Base-by-base conservation (phyloP, 2,329 filamentous ascomycete species). In the Trichothecium sympodiale region DNA sequence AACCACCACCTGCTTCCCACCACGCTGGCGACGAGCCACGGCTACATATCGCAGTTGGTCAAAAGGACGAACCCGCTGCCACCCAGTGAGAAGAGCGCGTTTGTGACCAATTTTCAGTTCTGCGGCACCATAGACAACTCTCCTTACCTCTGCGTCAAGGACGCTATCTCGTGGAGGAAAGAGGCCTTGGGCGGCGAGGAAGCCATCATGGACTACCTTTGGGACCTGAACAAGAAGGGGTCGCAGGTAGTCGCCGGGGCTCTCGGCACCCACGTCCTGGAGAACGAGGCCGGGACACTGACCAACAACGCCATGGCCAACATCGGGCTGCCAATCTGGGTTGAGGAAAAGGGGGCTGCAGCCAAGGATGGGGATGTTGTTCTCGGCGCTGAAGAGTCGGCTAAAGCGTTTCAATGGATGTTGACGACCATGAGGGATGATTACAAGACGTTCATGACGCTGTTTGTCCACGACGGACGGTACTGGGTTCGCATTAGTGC, bases 1-100 rank as follows among this genome's bases (percentile, higher is more conserved):
- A 87, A 93, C 55, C 89, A 95, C 54, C 61, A 65, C 33, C 57
- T 93, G 30, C 75, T 95, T 29, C 71, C 77, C 12, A 78, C 78
- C 3, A 80, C 84, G 0, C 55, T 93, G 20, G 83, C 86, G 0
- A 94, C 86, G 0, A 86, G 80, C 28, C 83, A 88, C 54, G 83
- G 85, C 0, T 94, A 84, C 55, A 51, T 71, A 1, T 67, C 83
- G 38, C 23, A 17, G 25, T 41, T 10, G 50, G 59, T 8, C 47
- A 45, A 25, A 59, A 17, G 34, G 13, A 20, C 20, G 9, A 31
- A 36, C 27, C 63, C 67, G n/a, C 49, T 71, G 20, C 67, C 64
- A 9, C 53, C 52, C 25, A 78, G 80, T 46, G 31, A 39, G 5
- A 79, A 80, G 47, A 69, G 70, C 8, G 50, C 56, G 1, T 94